Base-by-base conservation (phyloP, 768 basidiomycete genomes). In the Tulasnella sp. region DNA sequence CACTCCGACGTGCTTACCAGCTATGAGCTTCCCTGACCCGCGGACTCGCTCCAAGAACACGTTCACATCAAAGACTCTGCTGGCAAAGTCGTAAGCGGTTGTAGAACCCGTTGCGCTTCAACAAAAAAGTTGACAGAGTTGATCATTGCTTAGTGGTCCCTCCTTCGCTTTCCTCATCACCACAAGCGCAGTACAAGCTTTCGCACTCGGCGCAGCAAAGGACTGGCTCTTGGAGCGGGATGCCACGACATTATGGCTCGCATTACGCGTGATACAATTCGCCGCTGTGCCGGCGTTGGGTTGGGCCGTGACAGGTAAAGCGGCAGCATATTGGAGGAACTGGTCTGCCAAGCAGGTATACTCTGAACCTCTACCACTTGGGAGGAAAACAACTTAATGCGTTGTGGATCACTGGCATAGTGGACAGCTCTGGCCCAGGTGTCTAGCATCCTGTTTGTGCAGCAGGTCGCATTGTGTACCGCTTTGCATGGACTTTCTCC, bases 191-290 rank as follows among this genome's bases (percentile, higher is more conserved):
- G 34, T 86, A 49, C 80, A 84, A 60, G 83, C 83, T 31, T 69
- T 82, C 19, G 75, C 82, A 3, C 70, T 84, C 34, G 78, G 81
- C 69, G 76, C 80, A 4, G 75, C 79, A 51, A 86, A 85, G 71
- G 83, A 82, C 65, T 79, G 80, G 73, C 70, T 88, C 5, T 70
- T 89, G 49, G 73, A 79, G 17, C 76, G 77, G 41, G 82, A 86
- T 68, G 78, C 83, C 21, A 82, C 83, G 5, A 78, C 84, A 8
- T 83, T 87, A 66, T 89, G 86, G 87, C 74, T 87, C 12, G 74
- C 84, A 31, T 82, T 88, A 73, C 74, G 85, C 62, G 76, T 87
- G 50, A 73, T 89, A 12, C 25, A 43, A 43, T 43, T 49, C 30
- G 60, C 49, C 5, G 60, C 53, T 25, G 29, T 45, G 15, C 22